Conservation (phyloP, 2,329 filamentous ascomycete species). For the Sporothrix variecibatus region DNA sequence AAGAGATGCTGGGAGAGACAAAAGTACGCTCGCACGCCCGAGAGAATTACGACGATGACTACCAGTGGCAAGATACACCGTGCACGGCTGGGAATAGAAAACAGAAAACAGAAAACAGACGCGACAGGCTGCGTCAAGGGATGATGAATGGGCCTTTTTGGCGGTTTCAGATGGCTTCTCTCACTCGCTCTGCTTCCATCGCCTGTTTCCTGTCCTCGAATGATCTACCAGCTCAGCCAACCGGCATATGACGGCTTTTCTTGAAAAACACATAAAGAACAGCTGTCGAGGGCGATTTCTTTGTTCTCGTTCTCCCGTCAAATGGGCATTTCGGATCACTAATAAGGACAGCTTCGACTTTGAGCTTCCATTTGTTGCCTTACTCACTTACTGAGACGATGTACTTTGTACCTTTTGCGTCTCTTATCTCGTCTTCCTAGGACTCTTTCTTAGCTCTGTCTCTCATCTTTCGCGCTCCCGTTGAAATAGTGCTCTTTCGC, state of each 20-base stretch:
- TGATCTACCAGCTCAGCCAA: not conserved
- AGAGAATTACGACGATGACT: not conserved
- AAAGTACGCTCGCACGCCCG: not conserved
- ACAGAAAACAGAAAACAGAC: not conserved
- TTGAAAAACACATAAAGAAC: not conserved
- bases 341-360: not conserved
- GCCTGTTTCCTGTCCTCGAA: not conserved
- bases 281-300: not conserved
- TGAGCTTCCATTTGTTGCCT: not conserved
- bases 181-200: not conserved
- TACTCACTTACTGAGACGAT: constrained; percentile 19
- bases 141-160: constrained; percentile 15
- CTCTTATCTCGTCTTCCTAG: constrained; percentile 3
- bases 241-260: not conserved
- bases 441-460: not conserved
- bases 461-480: not conserved
- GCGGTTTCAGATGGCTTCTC: constrained; percentile 8
- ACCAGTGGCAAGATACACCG: constrained; percentile 1
- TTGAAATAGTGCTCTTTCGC: constrained; percentile 11
- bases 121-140: constrained; percentile 19
- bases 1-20: not conserved
- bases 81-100: not conserved
- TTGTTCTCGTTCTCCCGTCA: not conserved
- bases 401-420: not conserved
- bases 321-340: not conserved